These are phyloP conservation scores for Wickerhamomyces silvicola DNA, from an alignment of 805 yeast species.

Conservation along the genomic window DNA sequence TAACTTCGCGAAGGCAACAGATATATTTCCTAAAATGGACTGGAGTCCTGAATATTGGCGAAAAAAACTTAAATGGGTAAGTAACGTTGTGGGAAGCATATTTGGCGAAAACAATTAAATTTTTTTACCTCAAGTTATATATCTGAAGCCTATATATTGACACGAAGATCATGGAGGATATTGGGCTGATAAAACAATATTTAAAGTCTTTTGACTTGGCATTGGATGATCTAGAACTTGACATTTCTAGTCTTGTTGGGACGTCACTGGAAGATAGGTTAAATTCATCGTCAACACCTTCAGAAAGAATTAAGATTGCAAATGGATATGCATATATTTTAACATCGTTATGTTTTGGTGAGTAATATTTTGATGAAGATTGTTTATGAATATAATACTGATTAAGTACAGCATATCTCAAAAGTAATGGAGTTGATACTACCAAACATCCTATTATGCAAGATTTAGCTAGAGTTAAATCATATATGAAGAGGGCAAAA, in stretches of 20 bases:
- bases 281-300: slow-evolving; percentile 13
- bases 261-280: slow-evolving; percentile 35
- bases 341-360: slow-evolving; percentile 44
- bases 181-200: slow-evolving; percentile 35
- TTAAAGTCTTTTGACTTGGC: slow-evolving; percentile 32
- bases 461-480: slow-evolving; percentile 60
- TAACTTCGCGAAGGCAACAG: too few species aligned
- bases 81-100: too few species aligned
- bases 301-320: slow-evolving; percentile 27
- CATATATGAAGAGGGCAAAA: slow-evolving; percentile 55
- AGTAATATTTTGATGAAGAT: background rate
- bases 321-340: slow-evolving; percentile 43
- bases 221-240: slow-evolving; percentile 28
- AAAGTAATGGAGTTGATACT: slow-evolving; percentile 51
- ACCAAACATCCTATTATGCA: slow-evolving; percentile 55
- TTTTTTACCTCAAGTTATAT: background rate
- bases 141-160: background rate
- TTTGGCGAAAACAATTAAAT: too few species aligned
- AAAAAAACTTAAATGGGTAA: too few species aligned
- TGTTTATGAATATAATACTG: too few species aligned
- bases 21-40: too few species aligned
- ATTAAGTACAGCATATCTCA: slow-evolving; percentile 47
- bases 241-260: slow-evolving; percentile 31
- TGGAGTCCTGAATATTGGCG: too few species aligned
- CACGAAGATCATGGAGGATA: slow-evolving; percentile 35